These are phyloP conservation scores for Penicillium salamii DNA, from an alignment of 495 filamentous ascomycete species.

Conservation along the genomic window DNA sequence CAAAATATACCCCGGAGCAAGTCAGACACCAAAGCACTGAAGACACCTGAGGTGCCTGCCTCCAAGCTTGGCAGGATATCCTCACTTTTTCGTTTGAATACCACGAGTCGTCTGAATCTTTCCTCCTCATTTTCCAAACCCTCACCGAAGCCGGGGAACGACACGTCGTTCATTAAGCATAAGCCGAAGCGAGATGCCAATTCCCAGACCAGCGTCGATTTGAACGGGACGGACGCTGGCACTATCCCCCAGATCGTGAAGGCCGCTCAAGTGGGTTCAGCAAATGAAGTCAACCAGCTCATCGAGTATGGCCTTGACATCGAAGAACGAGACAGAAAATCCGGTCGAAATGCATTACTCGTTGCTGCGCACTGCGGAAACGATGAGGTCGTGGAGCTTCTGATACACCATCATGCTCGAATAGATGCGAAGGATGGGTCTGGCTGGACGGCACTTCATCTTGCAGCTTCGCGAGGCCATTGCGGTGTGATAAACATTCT, in stretches of 20 bases:
- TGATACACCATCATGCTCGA: constrained; percentile 38
- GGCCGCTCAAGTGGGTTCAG: constrained; percentile 39
- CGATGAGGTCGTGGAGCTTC: constrained; percentile 37
- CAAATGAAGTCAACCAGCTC: constrained; percentile 37
- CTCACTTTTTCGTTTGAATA: constrained; percentile 24
- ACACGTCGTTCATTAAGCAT: constrained; percentile 5
- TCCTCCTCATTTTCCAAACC: constrained; percentile 2
- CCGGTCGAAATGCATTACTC: constrained; percentile 39
- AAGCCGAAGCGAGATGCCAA: constrained; percentile 23
- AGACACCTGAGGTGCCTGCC: constrained; percentile 7
- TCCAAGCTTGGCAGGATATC: constrained; percentile 23
- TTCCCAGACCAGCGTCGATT: constrained; percentile 40
- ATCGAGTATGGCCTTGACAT: constrained; percentile 38
- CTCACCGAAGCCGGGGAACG: constrained; percentile 7
- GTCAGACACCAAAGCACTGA: constrained; percentile 22
- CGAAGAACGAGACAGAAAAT: constrained; percentile 34
- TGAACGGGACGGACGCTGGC: constrained; percentile 28
- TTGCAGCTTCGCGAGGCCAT: constrained; percentile 44
- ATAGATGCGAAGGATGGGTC: constrained; percentile 32
- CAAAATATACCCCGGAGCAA: constrained; percentile 18
- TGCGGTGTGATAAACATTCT: constrained; percentile 35
- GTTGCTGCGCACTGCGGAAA: constrained; percentile 50
- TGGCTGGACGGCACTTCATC: constrained; percentile 41
- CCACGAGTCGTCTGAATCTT: constrained; percentile 13
- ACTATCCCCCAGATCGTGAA: constrained; percentile 39